A percentile compares a stretch with the other conserved stretches of the same genome.
These are phyloP conservation scores for Amauroascus verrucosus DNA, from an alignment of 2,329 filamentous ascomycete genomes.

Conservation along the genomic window DNA sequence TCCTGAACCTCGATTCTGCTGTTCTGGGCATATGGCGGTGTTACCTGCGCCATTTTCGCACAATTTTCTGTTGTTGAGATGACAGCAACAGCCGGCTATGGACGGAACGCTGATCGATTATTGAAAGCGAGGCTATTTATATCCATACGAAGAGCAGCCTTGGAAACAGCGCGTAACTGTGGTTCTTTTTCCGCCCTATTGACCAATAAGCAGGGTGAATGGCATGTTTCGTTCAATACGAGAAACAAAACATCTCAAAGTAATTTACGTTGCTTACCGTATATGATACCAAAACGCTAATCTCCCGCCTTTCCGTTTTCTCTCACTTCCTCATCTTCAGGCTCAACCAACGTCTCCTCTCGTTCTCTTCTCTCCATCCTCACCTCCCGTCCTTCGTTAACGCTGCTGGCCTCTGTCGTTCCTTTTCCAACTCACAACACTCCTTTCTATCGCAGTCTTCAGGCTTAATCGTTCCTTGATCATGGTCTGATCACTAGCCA, in stretches of 20 bases:
- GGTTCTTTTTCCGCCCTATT: not conserved
- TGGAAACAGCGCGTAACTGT: not conserved
- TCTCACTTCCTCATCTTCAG: not conserved
- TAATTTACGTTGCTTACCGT: constrained; percentile 4
- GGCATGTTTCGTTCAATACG: not conserved
- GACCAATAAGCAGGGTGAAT: not conserved
- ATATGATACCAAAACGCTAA: not conserved
- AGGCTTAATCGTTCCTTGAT: constrained; percentile 5
- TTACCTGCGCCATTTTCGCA: not conserved
- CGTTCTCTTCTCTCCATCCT: not conserved
- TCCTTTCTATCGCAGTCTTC: constrained; percentile 7
- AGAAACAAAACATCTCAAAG: constrained; percentile 1
- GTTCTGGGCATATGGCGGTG: no score
- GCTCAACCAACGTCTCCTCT: not conserved
- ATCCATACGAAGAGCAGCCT: not conserved
- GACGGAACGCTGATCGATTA: not conserved
- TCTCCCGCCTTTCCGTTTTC: constrained; percentile 3
- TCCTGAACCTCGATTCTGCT: not conserved
- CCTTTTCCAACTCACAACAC: not conserved
- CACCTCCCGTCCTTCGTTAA: not conserved
- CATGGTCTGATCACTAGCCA: constrained; percentile 11
- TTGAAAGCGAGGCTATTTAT: not conserved
- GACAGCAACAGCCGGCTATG: not conserved
- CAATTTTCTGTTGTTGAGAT: not conserved
- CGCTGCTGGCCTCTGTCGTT: constrained; percentile 1